A percentile compares a stretch with the other conserved stretches of the same genome.
Evolutionary conservation across 2,329 filamentous ascomycete species (phyloP).

Genomic region (Fusarium virguliforme): DNA sequence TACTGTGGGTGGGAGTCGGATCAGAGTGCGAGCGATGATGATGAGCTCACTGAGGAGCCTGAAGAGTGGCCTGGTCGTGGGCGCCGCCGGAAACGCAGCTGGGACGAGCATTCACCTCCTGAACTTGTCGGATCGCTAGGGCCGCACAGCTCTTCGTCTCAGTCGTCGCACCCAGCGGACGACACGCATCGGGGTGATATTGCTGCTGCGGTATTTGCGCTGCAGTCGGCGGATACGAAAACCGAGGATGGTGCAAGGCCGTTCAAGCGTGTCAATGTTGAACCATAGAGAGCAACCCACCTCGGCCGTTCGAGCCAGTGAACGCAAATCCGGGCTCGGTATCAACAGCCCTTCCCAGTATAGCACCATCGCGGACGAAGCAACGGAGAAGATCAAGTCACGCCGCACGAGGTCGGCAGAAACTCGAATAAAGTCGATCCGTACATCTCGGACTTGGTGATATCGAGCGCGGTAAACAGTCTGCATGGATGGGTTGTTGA

Average conservation of each 20-base stretch:
- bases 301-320: too few relatives aligned
- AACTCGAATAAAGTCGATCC: too few relatives aligned
- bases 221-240: background rate
- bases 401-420: too few relatives aligned
- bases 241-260: background rate
- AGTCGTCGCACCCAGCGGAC: background rate
- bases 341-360: too few relatives aligned
- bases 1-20: background rate
- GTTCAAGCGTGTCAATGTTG: background rate
- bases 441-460: too few relatives aligned
- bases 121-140: background rate
- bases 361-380: too few relatives aligned
- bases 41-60: background rate
- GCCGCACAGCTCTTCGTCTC: background rate
- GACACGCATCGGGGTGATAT: background rate
- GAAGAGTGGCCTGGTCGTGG: background rate
- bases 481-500: too few relatives aligned
- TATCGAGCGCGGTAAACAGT: too few relatives aligned
- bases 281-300: background rate
- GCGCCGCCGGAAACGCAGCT: background rate
- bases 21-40: background rate
- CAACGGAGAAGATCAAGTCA: too few relatives aligned
- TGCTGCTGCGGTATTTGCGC: background rate
- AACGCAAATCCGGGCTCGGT: too few relatives aligned
- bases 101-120: background rate